Conservation (phyloP, 371 early-diverging fungal species). For the Amoeboaphelidium protococcarum region DNA sequence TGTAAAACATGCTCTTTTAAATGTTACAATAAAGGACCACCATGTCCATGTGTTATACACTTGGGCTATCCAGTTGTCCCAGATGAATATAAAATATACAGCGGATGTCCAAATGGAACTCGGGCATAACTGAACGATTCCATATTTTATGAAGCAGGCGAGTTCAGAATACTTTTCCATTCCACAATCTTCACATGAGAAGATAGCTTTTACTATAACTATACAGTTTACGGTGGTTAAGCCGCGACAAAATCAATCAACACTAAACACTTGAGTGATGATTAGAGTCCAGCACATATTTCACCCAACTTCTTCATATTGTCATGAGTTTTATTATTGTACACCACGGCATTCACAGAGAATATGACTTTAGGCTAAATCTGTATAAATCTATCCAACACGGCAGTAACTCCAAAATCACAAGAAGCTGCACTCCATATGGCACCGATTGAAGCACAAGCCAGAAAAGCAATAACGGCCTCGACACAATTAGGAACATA, state of each 20-base stretch:
- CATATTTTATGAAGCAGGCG: conserved; percentile 13
- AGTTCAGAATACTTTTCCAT: conserved; percentile 15
- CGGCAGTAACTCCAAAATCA: conserved; percentile 78
- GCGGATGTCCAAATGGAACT: conserved; percentile 73
- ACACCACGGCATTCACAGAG: conserved; percentile 56
- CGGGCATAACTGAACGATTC: conserved; percentile 35
- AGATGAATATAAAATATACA: conserved; percentile 84
- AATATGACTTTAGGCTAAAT: conserved; percentile 78
- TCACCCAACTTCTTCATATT: conserved; percentile 50
- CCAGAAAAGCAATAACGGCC: conserved; percentile 64
- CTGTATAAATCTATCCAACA: conserved; percentile 80
- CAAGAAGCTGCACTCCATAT: conserved; percentile 84
- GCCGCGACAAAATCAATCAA: conserved; percentile 36
- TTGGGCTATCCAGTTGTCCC: conserved; percentile 95
- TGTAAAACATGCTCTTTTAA: conserved; percentile 79
- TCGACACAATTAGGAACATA: conserved; percentile 75
- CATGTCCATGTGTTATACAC: conserved; percentile 89
- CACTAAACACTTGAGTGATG: conserved; percentile 33
- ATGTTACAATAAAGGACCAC: conserved; percentile 62
- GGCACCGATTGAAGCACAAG: conserved; percentile 75
- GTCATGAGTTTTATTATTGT: conserved; percentile 61
- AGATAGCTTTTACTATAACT: conserved; percentile 5
- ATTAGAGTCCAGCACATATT: conserved; percentile 28
- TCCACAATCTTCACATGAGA: neutral
- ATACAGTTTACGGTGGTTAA: conserved; percentile 16